Evolutionary conservation across 2,329 filamentous ascomycete genomes (phyloP).

Genomic region (Fusarium paranaense): DNA sequence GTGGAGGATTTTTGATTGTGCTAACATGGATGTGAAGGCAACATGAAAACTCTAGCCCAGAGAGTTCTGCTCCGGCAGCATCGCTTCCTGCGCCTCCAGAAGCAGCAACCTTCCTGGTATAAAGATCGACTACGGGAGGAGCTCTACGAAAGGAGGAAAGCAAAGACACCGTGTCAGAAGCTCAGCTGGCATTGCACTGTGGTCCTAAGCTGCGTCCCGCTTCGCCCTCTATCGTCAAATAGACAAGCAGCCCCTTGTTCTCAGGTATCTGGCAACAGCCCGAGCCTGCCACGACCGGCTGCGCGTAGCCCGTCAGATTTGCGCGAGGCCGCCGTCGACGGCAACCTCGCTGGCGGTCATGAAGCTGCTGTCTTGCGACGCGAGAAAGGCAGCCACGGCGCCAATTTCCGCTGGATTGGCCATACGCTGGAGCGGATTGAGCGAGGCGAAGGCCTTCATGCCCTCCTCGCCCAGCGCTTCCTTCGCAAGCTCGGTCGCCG

Average conservation of each 20-base stretch:
- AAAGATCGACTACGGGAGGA: conserved; percentile 11
- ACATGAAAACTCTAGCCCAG: not conserved
- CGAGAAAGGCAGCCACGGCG: not conserved
- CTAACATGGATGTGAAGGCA: not conserved
- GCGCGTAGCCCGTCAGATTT: not conserved
- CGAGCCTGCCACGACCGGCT: not conserved
- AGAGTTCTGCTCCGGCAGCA: not conserved
- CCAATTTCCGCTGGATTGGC: not conserved
- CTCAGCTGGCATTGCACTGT: conserved; percentile 45
- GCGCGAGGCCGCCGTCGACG: not conserved
- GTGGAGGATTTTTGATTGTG: not conserved
- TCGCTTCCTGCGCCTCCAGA: not conserved
- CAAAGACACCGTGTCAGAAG: conserved; percentile 7
- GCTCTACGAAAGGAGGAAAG: not conserved
- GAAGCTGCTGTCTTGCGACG: not conserved
- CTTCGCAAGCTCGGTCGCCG: not conserved
- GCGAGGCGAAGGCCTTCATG: not conserved
- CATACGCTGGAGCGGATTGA: not conserved
- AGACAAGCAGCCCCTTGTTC: not conserved
- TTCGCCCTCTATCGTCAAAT: not conserved
- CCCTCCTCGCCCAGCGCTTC: not conserved
- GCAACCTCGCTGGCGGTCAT: not conserved
- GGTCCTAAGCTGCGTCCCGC: not conserved
- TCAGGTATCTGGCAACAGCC: not conserved
- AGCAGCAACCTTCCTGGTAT: conserved; percentile 7